Evolutionary conservation across 345 rosid genomes (phyloP).

Genomic region (Pugionium cornutum): DNA sequence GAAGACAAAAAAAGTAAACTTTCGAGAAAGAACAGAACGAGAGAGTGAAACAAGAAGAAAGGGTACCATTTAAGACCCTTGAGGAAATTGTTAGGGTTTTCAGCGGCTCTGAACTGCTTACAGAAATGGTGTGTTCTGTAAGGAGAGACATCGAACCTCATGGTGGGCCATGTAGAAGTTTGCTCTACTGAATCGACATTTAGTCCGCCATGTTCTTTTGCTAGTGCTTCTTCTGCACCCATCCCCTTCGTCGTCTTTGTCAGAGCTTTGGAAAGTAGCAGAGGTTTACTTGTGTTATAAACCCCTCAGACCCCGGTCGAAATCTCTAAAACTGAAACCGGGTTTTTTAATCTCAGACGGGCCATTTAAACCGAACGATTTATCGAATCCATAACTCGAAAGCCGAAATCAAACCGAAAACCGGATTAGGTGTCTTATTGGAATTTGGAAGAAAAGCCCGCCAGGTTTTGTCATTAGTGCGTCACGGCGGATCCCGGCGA

Average conservation of each 20-base stretch:
- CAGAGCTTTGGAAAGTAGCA: conserved; percentile 8
- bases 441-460: conserved; percentile 37
- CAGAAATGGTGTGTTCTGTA: conserved; percentile 65
- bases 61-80: conserved; percentile 79
- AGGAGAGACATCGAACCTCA: conserved; percentile 68
- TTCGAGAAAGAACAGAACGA: too few species aligned
- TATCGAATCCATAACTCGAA: too few species aligned
- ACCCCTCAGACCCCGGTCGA: background rate
- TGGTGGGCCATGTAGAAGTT: conserved; percentile 51
- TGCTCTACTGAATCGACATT: conserved; percentile 37
- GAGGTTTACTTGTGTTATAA: background rate
- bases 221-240: conserved; percentile 33
- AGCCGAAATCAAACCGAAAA: background rate
- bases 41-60: background rate
- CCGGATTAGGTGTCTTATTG: conserved; percentile 29
- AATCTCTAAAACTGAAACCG: conserved; percentile 18
- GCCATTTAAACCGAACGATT: too few species aligned
- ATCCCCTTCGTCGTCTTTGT: conserved; percentile 23
- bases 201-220: conserved; percentile 36
- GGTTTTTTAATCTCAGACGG: background rate
- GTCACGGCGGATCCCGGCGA: conserved; percentile 35
- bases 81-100: conserved; percentile 83
- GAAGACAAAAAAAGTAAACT: background rate
- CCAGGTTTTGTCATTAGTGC: conserved; percentile 24
- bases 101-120: conserved; percentile 57